These are phyloP conservation scores for Salvia miltiorrhiza DNA, from an alignment of 257 asterid genomes.

Conservation along the genomic window DNA sequence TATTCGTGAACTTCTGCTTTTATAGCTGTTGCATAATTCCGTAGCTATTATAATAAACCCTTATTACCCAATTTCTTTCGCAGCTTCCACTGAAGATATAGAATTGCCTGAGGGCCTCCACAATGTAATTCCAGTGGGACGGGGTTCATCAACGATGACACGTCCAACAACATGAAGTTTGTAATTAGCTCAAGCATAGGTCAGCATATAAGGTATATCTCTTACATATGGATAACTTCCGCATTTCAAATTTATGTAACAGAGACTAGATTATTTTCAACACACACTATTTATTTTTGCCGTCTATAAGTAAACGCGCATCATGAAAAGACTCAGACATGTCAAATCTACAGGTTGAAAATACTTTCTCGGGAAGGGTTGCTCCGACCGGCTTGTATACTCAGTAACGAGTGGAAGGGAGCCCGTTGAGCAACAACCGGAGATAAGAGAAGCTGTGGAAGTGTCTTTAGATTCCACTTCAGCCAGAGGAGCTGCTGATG, in stretches of 20 bases:
- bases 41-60: neutral
- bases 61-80: slow-evolving; percentile 10
- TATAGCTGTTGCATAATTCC: neutral
- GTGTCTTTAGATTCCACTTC: neutral
- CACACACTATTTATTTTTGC: neutral
- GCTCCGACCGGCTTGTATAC: slow-evolving; percentile 5
- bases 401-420: neutral
- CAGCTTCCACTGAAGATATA: slow-evolving; percentile 57
- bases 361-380: neutral
- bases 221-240: neutral
- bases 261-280: neutral
- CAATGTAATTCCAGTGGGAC: slow-evolving; percentile 69
- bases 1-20: neutral
- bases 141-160: slow-evolving; percentile 94
- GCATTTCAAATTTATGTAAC: neutral
- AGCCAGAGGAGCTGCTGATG: neutral
- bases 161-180: slow-evolving; percentile 77
- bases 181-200: slow-evolving; percentile 10
- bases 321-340: neutral
- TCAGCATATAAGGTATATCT: slow-evolving; percentile 20
- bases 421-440: slow-evolving; percentile 5
- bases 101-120: slow-evolving; percentile 56
- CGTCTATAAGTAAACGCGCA: neutral
- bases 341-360: slow-evolving; percentile 16
- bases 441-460: neutral